Evolutionary conservation across 495 filamentous ascomycete genomes (phyloP), one percentile per base, ranked within the genome.

Genomic region (Umbilicaria muhlenbergii): DNA sequence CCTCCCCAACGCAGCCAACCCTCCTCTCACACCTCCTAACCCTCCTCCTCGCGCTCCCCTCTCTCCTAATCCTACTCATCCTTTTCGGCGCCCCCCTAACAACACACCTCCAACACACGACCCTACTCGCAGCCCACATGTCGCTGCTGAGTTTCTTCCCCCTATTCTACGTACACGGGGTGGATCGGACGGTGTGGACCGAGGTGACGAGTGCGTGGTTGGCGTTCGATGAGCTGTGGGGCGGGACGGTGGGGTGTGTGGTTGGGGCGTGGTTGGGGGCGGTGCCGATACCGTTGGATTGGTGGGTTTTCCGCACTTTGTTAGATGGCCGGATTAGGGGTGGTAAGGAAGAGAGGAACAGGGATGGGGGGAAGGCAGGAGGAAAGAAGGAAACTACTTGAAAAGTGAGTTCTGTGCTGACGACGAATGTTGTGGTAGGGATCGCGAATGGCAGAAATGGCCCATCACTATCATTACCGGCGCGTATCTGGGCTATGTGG

Each of bases 381-480:
- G n/a, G n/a, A n/a, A n/a, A n/a, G 19, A 3, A 24, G n/a, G 13
- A 34, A 32, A 34, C 38, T 44, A 24, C 0, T 24, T 28, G 8
- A 10, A 28, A 28, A 28, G 24, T 28, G 24, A 6, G 24, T 7
- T 28, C 5, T 28, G 24, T 47, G 45, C 49, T 51, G 32, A 52
- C 28, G 39, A 41, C 19, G 39, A 16, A 41, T 55, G 24, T 1
- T 44, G 12, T 43, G 47, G 12, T 51, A 78, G 75, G 78, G 80
- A 85, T 55, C 78, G 91, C 16, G 87, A 93, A 50, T 98, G 91
- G 91, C 91, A 98, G 71, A 84, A 81, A 58, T 98, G 86, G 79
- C 91, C 91, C 2, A 82, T 96, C 31, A 96, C 91, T 0, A 83
- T 98, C 42, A 55, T 87, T 2, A 69, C 68, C 0, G 83, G 83